Percentiles rank a stretch among this genome's conserved stretches.
These are phyloP conservation scores for Toxicodendron radicans DNA, from an alignment of 345 rosid genomes.

Conservation along the genomic window DNA sequence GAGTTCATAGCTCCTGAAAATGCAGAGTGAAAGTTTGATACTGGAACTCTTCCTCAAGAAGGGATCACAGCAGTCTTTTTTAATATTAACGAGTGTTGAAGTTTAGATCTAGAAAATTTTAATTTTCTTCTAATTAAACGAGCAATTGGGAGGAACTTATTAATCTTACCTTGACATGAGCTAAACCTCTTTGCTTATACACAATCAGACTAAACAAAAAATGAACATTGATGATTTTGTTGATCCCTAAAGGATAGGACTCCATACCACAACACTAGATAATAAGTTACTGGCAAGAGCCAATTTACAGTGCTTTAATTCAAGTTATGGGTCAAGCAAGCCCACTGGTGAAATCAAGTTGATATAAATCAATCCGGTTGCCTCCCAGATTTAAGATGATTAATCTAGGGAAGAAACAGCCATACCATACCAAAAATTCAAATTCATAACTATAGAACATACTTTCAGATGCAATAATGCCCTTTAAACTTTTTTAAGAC, in stretches of 20 bases:
- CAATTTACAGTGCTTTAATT: background rate
- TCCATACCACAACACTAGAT: background rate
- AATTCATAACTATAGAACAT: background rate
- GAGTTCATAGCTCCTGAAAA: conserved; percentile 88
- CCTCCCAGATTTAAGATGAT: no score
- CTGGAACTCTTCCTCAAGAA: conserved; percentile 8
- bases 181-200: background rate
- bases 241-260: background rate
- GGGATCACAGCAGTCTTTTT: background rate
- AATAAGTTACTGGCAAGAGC: background rate
- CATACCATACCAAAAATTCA: background rate
- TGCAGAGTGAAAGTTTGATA: conserved; percentile 24
- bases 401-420: no score
- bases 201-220: background rate
- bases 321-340: background rate
- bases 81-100: background rate
- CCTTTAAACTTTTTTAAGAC: background rate
- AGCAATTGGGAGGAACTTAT: no score
- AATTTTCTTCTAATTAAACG: background rate
- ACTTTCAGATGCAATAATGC: background rate
- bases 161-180: no score
- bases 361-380: background rate
- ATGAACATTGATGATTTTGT: background rate
- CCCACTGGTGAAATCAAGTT: background rate
- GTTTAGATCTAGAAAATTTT: conserved; percentile 1